Base-by-base conservation (phyloP, 495 filamentous ascomycete genomes). In the Trypethelium eluteriae region DNA sequence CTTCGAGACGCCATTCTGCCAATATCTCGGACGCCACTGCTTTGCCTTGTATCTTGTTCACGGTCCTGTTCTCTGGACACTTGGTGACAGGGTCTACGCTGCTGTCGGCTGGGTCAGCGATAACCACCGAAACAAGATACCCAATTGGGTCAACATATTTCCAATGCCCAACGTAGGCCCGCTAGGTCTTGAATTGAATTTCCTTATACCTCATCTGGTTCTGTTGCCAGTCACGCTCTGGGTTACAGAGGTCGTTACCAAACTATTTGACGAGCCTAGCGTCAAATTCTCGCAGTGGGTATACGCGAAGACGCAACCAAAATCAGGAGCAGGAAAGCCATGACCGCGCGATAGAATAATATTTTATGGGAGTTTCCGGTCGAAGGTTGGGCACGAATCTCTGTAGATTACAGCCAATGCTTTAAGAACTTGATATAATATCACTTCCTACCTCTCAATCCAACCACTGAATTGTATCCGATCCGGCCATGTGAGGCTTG, bases 141-240 rank as follows among this genome's bases (percentile, higher is more conserved):
- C 77, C 7, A 65, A 71, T 3, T 84, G 81, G 81, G 71, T 82
- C 53, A 73, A 82, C 65, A 68, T 67, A 1, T 76, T 85, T 44
- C 78, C 77, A 12, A 69, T 86, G 49, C 76, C 82, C 14, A 80
- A 71, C 62, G 73, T 70, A 39, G 84, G 84, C 0, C 81, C 82
- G 2, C 66, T 85, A 57, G 84, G 84, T 0, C 67, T 86, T 38
- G 84, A 88, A 70, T 16, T 81, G 16, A 78, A 74, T 16, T 86
- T 84, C 69, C 74, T 85, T 34, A 57, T 75, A 16, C 79, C 83
- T 11, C 81, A 88, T 50, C 38, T 86, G 41, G 75, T 88, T 39
- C 64, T 86, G 2, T 69, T 86, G 62, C 83, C 84, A 2, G 59
- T 84, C 25, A 88, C 83, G 0, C 70, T 88, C 0, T 86, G 81